These are phyloP conservation scores for Brasilioporus rufonigricans DNA, from an alignment of 768 basidiomycete species.

Conservation along the genomic window DNA sequence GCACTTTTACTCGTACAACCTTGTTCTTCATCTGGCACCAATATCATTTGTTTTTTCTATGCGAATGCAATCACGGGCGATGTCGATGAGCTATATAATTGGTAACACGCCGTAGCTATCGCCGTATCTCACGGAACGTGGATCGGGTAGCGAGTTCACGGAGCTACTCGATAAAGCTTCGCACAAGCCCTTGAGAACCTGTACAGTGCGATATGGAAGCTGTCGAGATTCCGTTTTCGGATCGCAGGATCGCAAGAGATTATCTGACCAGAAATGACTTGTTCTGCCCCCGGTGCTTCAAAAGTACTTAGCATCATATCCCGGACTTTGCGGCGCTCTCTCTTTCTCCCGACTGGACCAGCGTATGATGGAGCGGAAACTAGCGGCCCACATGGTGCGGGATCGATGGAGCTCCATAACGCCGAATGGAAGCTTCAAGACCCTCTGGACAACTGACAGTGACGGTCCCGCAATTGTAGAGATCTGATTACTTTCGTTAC, in stretches of 20 bases:
- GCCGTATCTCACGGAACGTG: slow-evolving; percentile 23
- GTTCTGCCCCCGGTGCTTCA: slow-evolving; percentile 10
- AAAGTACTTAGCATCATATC: slow-evolving; percentile 10
- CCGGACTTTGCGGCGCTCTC: slow-evolving; percentile 29
- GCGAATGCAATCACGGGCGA: neutral
- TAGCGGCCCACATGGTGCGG: slow-evolving; percentile 20
- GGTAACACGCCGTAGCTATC: slow-evolving; percentile 17
- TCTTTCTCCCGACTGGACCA: neutral
- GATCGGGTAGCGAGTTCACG: slow-evolving; percentile 13
- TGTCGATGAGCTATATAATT: slow-evolving; percentile 8
- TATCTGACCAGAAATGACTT: slow-evolving; percentile 13
- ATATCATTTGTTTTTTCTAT: slow-evolving; percentile 14
- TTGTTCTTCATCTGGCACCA: slow-evolving; percentile 13
- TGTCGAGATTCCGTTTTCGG: slow-evolving; percentile 14
- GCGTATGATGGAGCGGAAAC: slow-evolving; percentile 16
- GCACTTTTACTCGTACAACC: slow-evolving; percentile 10
- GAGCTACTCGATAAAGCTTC: slow-evolving; percentile 5
- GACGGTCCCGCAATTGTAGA: slow-evolving; percentile 17
- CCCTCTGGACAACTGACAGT: neutral
- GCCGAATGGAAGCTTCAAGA: neutral
- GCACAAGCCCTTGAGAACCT: slow-evolving; percentile 5
- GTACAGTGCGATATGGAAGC: slow-evolving; percentile 6
- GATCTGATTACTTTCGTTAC: slow-evolving; percentile 4
- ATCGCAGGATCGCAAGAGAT: slow-evolving; percentile 7
- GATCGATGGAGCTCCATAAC: slow-evolving; percentile 13